A percentile compares a stretch with the other conserved stretches of the same genome.
These are phyloP conservation scores for Pichia sp. DNA, from an alignment of 1,139 yeast species.

Conservation along the genomic window DNA sequence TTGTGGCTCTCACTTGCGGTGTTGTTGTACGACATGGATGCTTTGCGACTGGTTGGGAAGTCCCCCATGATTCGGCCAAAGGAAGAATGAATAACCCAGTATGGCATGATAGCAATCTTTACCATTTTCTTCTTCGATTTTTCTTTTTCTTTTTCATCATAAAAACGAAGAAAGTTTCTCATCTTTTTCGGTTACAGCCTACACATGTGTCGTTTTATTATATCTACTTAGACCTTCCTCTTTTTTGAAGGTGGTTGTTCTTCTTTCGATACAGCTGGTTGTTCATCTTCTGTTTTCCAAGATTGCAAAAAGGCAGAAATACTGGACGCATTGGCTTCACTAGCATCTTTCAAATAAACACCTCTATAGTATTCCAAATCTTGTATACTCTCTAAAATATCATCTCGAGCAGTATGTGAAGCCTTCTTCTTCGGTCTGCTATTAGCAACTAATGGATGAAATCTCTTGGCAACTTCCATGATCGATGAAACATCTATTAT, in stretches of 20 bases:
- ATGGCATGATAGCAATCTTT: neutral
- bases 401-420: slow-evolving; percentile 81
- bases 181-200: no score
- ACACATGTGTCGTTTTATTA: no score
- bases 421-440: slow-evolving; percentile 37
- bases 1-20: neutral
- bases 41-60: neutral
- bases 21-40: neutral
- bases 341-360: slow-evolving; percentile 41
- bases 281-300: neutral
- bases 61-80: neutral
- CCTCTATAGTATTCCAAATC: slow-evolving; percentile 76
- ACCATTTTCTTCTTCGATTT: neutral
- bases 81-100: neutral
- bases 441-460: slow-evolving; percentile 50
- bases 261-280: neutral
- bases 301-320: slow-evolving; percentile 1
- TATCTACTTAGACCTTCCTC: neutral
- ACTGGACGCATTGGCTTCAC: neutral
- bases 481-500: slow-evolving; percentile 82
- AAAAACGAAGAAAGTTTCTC: no score
- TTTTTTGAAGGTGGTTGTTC: neutral
- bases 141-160: no score
- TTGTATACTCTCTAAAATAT: slow-evolving; percentile 80
- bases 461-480: slow-evolving; percentile 73